Percentiles rank a stretch among this genome's conserved stretches.
These are phyloP conservation scores for Prunus mongolica DNA, from an alignment of 306 rosid genomes.

Conservation along the genomic window DNA sequence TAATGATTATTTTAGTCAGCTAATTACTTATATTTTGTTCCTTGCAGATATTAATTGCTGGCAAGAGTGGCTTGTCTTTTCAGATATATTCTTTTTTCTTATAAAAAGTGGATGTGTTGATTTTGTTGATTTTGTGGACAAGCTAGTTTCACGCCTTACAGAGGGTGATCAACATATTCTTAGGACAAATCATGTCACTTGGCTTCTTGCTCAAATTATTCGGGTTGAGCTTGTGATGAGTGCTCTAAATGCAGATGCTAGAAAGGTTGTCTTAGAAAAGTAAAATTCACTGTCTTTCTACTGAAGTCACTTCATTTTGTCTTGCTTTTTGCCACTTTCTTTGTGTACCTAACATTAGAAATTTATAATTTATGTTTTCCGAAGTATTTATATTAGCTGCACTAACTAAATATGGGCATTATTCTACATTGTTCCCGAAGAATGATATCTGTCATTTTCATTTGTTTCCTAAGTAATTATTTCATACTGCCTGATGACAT, in stretches of 20 bases:
- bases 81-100: constrained; percentile 85
- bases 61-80: constrained; percentile 98
- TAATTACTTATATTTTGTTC: constrained; percentile 29
- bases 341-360: not conserved
- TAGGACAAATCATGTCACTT: constrained; percentile 91
- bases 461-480: constrained; percentile 19
- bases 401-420: constrained; percentile 2
- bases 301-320: not conserved
- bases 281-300: constrained; percentile 8
- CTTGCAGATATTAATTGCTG: constrained; percentile 97
- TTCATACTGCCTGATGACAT: constrained; percentile 7
- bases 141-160: constrained; percentile 73
- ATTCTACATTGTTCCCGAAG: constrained; percentile 7
- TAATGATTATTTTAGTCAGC: constrained; percentile 18
- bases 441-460: constrained; percentile 20
- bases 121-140: constrained; percentile 95
- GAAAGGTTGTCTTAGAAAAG: constrained; percentile 69
- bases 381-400: constrained; percentile 8
- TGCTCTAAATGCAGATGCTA: constrained; percentile 86
- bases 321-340: constrained; percentile 20
- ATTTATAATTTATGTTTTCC: constrained; percentile 10
- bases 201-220: constrained; percentile 89
- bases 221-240: constrained; percentile 87
- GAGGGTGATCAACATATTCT: constrained; percentile 82
- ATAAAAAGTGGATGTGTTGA: constrained; percentile 93